Base-by-base conservation (phyloP, 2,329 filamentous ascomycete species). In the Salinomyces thailandicus region DNA sequence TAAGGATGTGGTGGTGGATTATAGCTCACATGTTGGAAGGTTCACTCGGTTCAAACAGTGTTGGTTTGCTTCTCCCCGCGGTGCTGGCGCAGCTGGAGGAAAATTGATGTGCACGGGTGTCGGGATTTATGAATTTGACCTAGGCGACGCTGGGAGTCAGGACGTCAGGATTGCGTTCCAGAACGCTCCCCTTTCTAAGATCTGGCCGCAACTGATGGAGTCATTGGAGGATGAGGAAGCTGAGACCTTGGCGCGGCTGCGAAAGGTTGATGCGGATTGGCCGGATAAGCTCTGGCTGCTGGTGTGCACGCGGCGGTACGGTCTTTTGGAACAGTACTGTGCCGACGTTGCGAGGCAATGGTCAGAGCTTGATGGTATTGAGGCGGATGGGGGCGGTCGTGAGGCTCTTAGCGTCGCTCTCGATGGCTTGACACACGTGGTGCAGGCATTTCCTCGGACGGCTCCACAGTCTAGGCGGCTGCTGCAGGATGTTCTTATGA, bases 221-320 rank as follows among this genome's bases (percentile, higher is more conserved):
- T 8, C 15, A 5, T 3, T 8, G 11, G n/a, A 8, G 11, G 11
- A 81, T 50, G 78, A 84, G 35, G 83, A 89, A 66, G 83, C 87
- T 62, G 73, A 71, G 53, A 81, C 89, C 48, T 67, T 89, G 40
- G 17, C 20, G 14, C 15, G 13, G 12, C 29, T 39, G 4, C 32
- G 33, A 3, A 19, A 18, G 13, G 13, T 15, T 6, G 19, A 39
- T 16, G 13, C 15, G 8, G 30, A 38, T 28, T n/a, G 33, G 13
- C 13, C 24, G n/a, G 29, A 38, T 12, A 33, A 26, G 14, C 29
- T 38, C 5, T 38, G 36, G 36, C 30, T 38, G n/a, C 16, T 38
- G 29, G 13, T 38, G 7, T 38, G 36, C 5, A 28, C 36, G 7
- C 11, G 14, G 11, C 11, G 14, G 15, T 16, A 30, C 14, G 11